Conservation (phyloP, 768 basidiomycete species). For the Botryobasidium botryosum region DNA sequence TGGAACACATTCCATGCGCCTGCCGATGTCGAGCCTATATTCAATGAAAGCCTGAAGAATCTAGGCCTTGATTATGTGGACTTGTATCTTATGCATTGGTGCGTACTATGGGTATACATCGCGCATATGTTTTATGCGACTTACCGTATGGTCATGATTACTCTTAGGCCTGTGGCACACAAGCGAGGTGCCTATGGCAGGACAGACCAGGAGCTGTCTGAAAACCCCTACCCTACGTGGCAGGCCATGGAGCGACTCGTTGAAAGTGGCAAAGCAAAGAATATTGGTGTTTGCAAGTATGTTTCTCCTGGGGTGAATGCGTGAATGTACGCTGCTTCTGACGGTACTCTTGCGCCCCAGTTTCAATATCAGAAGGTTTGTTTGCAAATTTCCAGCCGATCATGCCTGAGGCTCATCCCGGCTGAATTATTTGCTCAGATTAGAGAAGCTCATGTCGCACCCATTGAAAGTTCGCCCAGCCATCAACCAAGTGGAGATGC, state of each 20-base stretch:
- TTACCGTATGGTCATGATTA: too few relatives aligned
- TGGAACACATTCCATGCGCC: too few relatives aligned
- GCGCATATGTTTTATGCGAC: too few relatives aligned
- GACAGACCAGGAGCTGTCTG: constrained; percentile 41
- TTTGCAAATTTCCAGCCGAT: too few relatives aligned
- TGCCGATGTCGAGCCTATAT: constrained; percentile 23
- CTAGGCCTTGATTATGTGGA: constrained; percentile 29
- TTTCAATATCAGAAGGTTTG: constrained; percentile 49
- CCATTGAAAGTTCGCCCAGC: constrained; percentile 43
- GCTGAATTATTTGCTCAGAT: constrained; percentile 34
- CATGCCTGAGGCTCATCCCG: constrained; percentile 33
- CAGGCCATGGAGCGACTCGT: constrained; percentile 63
- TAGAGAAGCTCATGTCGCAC: constrained; percentile 46
- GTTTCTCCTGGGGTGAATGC: too few relatives aligned
- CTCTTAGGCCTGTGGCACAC: constrained; percentile 45
- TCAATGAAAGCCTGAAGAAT: constrained; percentile 26
- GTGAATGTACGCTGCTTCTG: too few relatives aligned
- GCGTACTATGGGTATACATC: background rate
- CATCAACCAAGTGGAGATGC: constrained; percentile 71
- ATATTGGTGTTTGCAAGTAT: constrained; percentile 76
- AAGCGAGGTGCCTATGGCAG: constrained; percentile 36
- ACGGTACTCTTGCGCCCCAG: constrained; percentile 19
- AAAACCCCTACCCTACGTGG: constrained; percentile 65
- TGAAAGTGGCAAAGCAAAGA: constrained; percentile 54
- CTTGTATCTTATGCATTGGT: constrained; percentile 71